Percentiles rank a stretch among this genome's conserved stretches.
These are phyloP conservation scores for Sporisorium reilianum DNA, from an alignment of 1,284 basidiomycete genomes.

Conservation along the genomic window DNA sequence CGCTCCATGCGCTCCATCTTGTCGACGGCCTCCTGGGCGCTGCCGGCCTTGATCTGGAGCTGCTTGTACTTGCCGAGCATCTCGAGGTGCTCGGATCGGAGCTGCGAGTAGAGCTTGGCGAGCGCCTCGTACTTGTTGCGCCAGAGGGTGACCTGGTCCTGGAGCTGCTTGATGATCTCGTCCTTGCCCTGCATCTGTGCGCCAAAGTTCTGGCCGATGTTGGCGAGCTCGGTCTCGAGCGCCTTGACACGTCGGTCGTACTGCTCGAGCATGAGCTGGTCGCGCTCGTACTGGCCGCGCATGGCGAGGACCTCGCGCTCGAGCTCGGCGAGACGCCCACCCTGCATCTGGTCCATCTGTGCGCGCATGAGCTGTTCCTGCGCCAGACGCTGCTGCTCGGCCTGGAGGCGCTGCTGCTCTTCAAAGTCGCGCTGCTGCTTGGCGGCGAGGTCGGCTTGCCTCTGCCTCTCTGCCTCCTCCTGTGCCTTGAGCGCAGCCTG, in stretches of 20 bases:
- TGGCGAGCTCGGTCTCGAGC: slow-evolving; percentile 88
- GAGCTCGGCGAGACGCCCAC: slow-evolving; percentile 77
- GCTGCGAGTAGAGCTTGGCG: slow-evolving; percentile 97
- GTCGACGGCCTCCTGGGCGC: slow-evolving; percentile 98
- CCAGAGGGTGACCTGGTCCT: slow-evolving; percentile 97
- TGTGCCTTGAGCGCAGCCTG: slow-evolving; percentile 83
- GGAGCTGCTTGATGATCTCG: slow-evolving; percentile 92
- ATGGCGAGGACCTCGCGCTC: slow-evolving; percentile 91
- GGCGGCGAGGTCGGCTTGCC: slow-evolving; percentile 81
- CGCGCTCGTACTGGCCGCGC: slow-evolving; percentile 96
- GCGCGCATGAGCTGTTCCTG: slow-evolving; percentile 85
- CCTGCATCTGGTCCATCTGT: slow-evolving; percentile 77
- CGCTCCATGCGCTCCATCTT: slow-evolving; percentile 99
- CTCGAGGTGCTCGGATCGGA: slow-evolving; percentile 96
- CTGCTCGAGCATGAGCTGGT: slow-evolving; percentile 97
- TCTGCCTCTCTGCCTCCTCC: slow-evolving; percentile 84
- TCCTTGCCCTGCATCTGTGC: slow-evolving; percentile 93
- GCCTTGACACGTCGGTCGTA: slow-evolving; percentile 98
- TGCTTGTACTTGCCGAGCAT: slow-evolving; percentile 97
- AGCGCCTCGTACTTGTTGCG: slow-evolving; percentile 98
- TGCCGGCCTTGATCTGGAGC: slow-evolving; percentile 97
- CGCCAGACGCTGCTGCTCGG: slow-evolving; percentile 86
- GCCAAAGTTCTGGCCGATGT: slow-evolving; percentile 82
- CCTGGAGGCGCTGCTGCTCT: slow-evolving; percentile 86
- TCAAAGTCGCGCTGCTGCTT: slow-evolving; percentile 91